Base-by-base conservation (phyloP, 441 rosid species). In the Hura crepitans region DNA sequence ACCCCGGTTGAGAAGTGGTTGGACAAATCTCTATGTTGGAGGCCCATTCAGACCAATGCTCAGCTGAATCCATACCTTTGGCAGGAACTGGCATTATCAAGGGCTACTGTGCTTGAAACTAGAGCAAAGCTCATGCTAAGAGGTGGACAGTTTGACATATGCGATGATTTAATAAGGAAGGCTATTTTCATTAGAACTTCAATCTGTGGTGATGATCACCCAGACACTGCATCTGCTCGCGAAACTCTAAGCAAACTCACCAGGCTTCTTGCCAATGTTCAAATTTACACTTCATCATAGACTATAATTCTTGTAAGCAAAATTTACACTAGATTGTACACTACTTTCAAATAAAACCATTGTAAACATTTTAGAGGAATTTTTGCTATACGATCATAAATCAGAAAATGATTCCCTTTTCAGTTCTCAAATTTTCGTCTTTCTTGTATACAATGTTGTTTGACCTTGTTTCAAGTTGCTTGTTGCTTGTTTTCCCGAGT, bases 51-150 rank as follows among this genome's bases (percentile, higher is more conserved):
- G 80, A 90, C 97, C 1, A 87, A 83, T 22, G 99, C 99, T 7
- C 94, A 92, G 80, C 72, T 92, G 70, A 89, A 94, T 84, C 99
- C 99, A 9, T 78, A 72, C 50, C 87, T 94, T 7, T 94, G 97
- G 97, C 89, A 92, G 86, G 97, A 94, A 54, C 85, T 94, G 65
- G 99, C 97, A 1, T 75, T 94, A 9, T 74, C 83, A 25, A 87
- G 97, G 79, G 99, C 97, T 59, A 85, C 87, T 0, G 97, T 94
- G 77, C 85, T 94, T 30, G 99, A 92, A 80, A 90, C 94, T 25
- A 75, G 99, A 75, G 91, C 97, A 68, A 94, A 94, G 81, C 75
- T 94, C 60, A 90, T 92, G 97, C 74, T 89, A 63, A 78, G 91
- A 30, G 99, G 99, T 0, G 96, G 97, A 0, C 90, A 87, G 66